A percentile compares a stretch with the other conserved stretches of the same genome.
Conservation (phyloP, 1,139 yeast species). For the Saccharomyces hybrid region DNA sequence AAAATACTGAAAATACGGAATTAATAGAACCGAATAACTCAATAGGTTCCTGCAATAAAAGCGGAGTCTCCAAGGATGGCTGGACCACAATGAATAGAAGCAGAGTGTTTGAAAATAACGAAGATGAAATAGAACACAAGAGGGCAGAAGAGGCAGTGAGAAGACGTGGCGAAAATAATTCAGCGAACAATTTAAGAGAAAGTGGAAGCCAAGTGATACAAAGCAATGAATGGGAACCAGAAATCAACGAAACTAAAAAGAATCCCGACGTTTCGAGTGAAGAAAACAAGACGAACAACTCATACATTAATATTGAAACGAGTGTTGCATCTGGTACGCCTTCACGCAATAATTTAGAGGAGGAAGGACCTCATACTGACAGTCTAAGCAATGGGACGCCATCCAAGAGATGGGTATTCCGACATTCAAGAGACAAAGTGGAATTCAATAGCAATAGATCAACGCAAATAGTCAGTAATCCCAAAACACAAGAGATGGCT, state of each 20-base stretch:
- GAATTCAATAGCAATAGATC: slow-evolving; percentile 12
- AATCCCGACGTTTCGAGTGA: not conserved
- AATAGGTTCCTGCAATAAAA: not conserved
- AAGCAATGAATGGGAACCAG: not conserved
- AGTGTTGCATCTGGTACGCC: not conserved
- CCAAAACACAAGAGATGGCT: slow-evolving; percentile 9
- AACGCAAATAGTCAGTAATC: slow-evolving; percentile 11
- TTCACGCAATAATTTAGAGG: not conserved
- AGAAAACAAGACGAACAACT: not conserved
- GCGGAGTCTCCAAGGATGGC: not conserved
- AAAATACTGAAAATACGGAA: not conserved
- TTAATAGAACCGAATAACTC: not conserved
- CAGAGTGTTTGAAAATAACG: not conserved
- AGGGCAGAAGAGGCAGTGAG: not conserved
- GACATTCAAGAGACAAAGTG: slow-evolving; percentile 5
- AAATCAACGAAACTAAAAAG: not conserved
- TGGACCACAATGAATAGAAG: not conserved
- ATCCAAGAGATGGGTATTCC: slow-evolving; percentile 13
- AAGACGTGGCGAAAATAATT: not conserved
- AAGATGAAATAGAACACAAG: not conserved
- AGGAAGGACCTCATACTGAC: slow-evolving; percentile 11
- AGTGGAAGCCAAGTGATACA: not conserved
- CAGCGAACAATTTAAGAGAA: not conserved
- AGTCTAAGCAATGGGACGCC: slow-evolving; percentile 14
- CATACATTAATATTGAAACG: not conserved